Evolutionary conservation across 148 eudicot genomes (phyloP), one percentile per base, ranked within the genome.

Genomic region (Pharnaceum exiguum): DNA sequence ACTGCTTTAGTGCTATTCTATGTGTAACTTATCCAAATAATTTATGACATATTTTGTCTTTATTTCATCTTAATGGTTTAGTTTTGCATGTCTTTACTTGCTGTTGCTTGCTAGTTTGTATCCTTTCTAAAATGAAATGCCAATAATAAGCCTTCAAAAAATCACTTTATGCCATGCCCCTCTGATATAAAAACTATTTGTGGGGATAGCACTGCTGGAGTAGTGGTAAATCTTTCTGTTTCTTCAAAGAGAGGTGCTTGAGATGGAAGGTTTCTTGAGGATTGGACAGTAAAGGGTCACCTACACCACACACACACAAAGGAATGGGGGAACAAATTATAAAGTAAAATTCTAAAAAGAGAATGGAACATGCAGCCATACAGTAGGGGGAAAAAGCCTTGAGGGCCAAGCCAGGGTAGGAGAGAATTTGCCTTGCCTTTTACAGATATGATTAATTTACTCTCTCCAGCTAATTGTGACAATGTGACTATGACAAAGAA

Each of bases 271-370:
- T 55, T 71, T 46, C 36, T 46, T 37, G 25, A 72, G 62, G 64
- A 67, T 74, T 76, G 48, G 66, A 74, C 46, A 76, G 62, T 57
- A 66, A 76, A 64, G 69, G 61, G 61, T 74, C 72, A 76, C 77
- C 86, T 67, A 73, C 67, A 70, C 60, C 48, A 45, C 48, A 48
- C 15, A 7, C 38, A 7, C 50, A n/a, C 7, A 30, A 1, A 56
- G 17, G 2, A 5, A 37, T 38, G 29, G 23, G 31, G 22, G 21
- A 30, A 51, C 21, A 51, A 19, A 21, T 39, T 7, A 32, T 10
- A 52, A 43, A 3, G 21, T 10, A 15, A 10, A 68, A 29, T 4
- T n/a, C n/a, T 21, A 57, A 22, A 19, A 2, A 46, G 24, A 17
- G 31, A 36, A 27, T n/a, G n/a, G 10, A n/a, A 39, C n/a, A n/a